These are phyloP conservation scores for Aspergillus haitiensis DNA, from an alignment of 495 filamentous ascomycete genomes.

Conservation along the genomic window DNA sequence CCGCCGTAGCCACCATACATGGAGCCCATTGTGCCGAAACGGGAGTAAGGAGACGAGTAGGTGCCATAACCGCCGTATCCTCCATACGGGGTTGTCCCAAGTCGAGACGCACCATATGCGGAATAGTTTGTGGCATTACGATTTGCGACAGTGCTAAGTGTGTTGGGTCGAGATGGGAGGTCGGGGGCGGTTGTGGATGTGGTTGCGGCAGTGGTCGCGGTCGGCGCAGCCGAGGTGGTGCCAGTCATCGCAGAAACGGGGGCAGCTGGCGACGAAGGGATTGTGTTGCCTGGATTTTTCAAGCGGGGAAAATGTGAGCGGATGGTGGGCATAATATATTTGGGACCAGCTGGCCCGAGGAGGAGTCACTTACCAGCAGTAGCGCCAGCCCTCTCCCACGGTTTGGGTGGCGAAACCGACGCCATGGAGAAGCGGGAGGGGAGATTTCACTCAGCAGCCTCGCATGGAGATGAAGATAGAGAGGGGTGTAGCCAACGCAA, in stretches of 20 bases:
- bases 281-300: constrained; percentile 36
- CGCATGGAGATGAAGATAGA: constrained; percentile 33
- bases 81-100: constrained; percentile 53
- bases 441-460: constrained; percentile 30
- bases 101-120: constrained; percentile 65
- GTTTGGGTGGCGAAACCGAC: constrained; percentile 85
- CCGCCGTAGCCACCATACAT: constrained; percentile 59
- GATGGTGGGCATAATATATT: constrained; percentile 9
- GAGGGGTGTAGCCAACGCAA: constrained; percentile 1
- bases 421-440: constrained; percentile 39
- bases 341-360: neutral
- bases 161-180: constrained; percentile 77
- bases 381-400: constrained; percentile 83
- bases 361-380: constrained; percentile 47
- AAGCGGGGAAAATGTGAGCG: constrained; percentile 9
- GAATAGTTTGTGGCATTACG: constrained; percentile 81
- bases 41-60: constrained; percentile 66
- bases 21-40: constrained; percentile 60
- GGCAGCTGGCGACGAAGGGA: constrained; percentile 39
- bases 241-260: constrained; percentile 41
- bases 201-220: constrained; percentile 45
- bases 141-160: constrained; percentile 75
- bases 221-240: constrained; percentile 36
- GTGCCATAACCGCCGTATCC: constrained; percentile 49
- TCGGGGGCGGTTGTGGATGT: constrained; percentile 58